Evolutionary conservation across 495 filamentous ascomycete genomes (phyloP).

Genomic region (Aspergillus biplanus): DNA sequence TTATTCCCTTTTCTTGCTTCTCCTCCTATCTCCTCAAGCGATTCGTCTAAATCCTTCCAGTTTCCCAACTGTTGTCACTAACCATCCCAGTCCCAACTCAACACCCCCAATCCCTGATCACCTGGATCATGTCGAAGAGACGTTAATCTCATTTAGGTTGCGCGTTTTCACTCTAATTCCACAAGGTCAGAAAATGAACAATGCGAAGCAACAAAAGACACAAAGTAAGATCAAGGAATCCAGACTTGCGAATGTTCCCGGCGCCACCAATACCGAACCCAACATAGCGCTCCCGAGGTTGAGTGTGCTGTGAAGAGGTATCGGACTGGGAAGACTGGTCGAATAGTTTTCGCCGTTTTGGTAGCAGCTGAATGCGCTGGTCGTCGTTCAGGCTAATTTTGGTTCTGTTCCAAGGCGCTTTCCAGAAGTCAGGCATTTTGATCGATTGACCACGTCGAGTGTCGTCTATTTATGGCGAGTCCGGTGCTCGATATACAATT

Average conservation of each 20-base stretch:
- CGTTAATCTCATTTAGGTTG: not conserved
- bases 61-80: not conserved
- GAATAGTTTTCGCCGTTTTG: not conserved
- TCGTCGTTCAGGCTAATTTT: conserved; percentile 10
- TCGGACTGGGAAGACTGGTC: conserved; percentile 9
- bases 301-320: not conserved
- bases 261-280: conserved; percentile 45
- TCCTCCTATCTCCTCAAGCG: too few relatives aligned
- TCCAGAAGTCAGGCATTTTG: conserved; percentile 16
- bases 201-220: not conserved
- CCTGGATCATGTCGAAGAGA: not conserved
- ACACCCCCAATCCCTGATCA: not conserved
- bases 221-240: conserved; percentile 2
- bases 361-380: conserved; percentile 8
- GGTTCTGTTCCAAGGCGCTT: conserved; percentile 13
- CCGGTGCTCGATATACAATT: not conserved
- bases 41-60: not conserved
- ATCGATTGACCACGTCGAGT: not conserved
- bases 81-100: not conserved
- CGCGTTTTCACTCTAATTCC: conserved; percentile 15
- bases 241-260: conserved; percentile 43
- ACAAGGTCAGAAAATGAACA: conserved; percentile 9
- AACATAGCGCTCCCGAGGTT: conserved; percentile 35
- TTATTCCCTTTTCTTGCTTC: too few relatives aligned
- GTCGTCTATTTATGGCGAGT: not conserved